A percentile compares a stretch with the other conserved stretches of the same genome.
Evolutionary conservation across 2,329 filamentous ascomycete species (phyloP).

Genomic region (Colletotrichum noveboracense): DNA sequence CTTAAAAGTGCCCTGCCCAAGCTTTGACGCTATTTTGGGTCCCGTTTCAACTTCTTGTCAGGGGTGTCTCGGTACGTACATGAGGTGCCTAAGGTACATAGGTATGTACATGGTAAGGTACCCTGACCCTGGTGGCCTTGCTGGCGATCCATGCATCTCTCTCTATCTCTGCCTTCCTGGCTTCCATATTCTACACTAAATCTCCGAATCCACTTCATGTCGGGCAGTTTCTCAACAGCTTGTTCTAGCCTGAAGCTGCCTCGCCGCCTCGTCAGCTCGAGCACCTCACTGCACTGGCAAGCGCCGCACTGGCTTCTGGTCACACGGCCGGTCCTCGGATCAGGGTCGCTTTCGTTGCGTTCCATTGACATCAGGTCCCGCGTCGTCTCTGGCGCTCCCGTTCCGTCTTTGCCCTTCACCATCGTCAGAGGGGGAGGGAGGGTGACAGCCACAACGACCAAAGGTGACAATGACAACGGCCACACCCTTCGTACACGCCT

Average conservation of each 20-base stretch:
- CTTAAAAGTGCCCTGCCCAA: neutral
- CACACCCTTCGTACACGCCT: neutral
- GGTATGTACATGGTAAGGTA: neutral
- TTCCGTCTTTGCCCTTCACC: neutral
- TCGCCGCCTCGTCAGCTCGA: neutral
- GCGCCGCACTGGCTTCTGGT: neutral
- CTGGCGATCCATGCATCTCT: neutral
- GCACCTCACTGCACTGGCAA: neutral
- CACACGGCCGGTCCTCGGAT: neutral
- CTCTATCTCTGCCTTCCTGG: neutral
- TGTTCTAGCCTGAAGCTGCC: neutral
- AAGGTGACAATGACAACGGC: neutral
- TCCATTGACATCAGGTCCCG: too few relatives aligned
- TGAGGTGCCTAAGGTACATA: neutral
- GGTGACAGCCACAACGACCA: neutral
- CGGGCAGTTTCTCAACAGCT: neutral
- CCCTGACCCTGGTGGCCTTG: neutral
- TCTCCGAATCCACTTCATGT: neutral
- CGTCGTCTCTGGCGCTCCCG: neutral
- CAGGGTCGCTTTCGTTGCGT: neutral
- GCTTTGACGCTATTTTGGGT: slow-evolving; percentile 6
- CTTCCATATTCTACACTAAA: neutral
- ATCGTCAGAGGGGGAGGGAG: neutral
- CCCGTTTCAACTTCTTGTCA: neutral
- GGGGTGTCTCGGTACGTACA: neutral